Evolutionary conservation across 1,139 yeast genomes (phyloP).

Genomic region (Blastobotrys raffinosifermentans): DNA sequence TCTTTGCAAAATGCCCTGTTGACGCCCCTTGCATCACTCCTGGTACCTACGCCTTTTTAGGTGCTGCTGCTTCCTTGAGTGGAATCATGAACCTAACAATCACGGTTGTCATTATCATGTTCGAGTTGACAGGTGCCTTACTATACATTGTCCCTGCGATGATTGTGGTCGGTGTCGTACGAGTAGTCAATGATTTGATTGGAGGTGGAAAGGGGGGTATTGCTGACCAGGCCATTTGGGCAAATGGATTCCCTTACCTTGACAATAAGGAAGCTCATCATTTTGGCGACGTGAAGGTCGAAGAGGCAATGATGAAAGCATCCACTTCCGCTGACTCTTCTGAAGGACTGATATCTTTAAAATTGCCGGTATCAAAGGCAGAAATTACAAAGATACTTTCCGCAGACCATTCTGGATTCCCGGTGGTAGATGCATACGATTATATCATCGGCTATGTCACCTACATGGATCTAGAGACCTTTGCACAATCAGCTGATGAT

Average conservation of each 20-base stretch:
- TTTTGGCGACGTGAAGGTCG: slow-evolving; percentile 46
- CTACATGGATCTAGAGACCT: slow-evolving; percentile 29
- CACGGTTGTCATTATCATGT: slow-evolving; percentile 95
- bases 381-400: slow-evolving; percentile 35
- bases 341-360: background rate
- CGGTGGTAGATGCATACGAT: slow-evolving; percentile 23
- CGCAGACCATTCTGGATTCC: slow-evolving; percentile 53
- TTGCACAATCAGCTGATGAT: slow-evolving; percentile 5
- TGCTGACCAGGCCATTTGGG: slow-evolving; percentile 89
- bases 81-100: slow-evolving; percentile 93
- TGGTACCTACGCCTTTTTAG: slow-evolving; percentile 92
- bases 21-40: slow-evolving; percentile 65
- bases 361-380: too few species aligned
- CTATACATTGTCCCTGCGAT: slow-evolving; percentile 89
- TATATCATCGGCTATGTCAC: slow-evolving; percentile 33
- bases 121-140: slow-evolving; percentile 94
- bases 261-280: slow-evolving; percentile 66
- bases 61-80: slow-evolving; percentile 93
- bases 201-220: slow-evolving; percentile 78
- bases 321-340: slow-evolving; percentile 4
- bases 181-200: slow-evolving; percentile 65
- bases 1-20: slow-evolving; percentile 43
- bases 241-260: slow-evolving; percentile 82
- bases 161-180: slow-evolving; percentile 93
- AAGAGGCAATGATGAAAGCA: slow-evolving; percentile 61